These are phyloP conservation scores for Tagetes patula DNA, from an alignment of 129 eudicot species.

Conservation along the genomic window DNA sequence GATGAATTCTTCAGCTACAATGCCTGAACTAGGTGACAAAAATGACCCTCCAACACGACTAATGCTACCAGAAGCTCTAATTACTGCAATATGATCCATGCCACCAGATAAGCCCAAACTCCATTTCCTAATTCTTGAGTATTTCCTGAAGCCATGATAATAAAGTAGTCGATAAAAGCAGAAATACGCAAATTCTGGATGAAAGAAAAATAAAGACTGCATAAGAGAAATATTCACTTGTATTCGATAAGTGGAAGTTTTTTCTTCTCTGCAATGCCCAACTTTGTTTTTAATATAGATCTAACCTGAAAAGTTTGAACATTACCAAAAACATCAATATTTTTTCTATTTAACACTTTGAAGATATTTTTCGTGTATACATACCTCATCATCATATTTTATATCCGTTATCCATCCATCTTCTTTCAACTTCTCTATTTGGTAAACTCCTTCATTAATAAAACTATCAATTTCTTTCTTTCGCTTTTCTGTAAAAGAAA, in stretches of 20 bases:
- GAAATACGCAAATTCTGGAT: background rate
- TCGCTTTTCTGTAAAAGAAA: slow-evolving; percentile 56
- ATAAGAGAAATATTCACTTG: slow-evolving; percentile 42
- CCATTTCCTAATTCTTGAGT: slow-evolving; percentile 64
- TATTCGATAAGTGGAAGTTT: slow-evolving; percentile 69
- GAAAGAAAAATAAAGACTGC: background rate
- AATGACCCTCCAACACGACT: slow-evolving; percentile 64
- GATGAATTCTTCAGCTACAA: slow-evolving; percentile 70
- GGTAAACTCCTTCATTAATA: slow-evolving; percentile 80
- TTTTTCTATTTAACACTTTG: slow-evolving; percentile 30
- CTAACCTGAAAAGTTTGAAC: slow-evolving; percentile 46
- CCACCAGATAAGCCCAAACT: slow-evolving; percentile 81
- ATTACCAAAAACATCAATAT: background rate
- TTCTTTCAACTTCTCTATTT: slow-evolving; percentile 74
- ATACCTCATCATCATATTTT: slow-evolving; percentile 89
- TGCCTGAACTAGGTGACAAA: slow-evolving; percentile 56
- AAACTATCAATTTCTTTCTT: slow-evolving; percentile 76
- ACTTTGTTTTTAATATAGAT: slow-evolving; percentile 63
- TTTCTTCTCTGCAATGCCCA: slow-evolving; percentile 57
- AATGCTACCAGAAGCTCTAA: slow-evolving; percentile 89
- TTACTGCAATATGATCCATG: slow-evolving; percentile 66
- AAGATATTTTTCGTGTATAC: slow-evolving; percentile 9
- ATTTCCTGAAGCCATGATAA: slow-evolving; percentile 49
- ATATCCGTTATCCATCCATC: slow-evolving; percentile 94
- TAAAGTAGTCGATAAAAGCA: background rate